Evolutionary conservation across 768 basidiomycete genomes (phyloP).

Genomic region (Rhodosporidiobolus odoratus): DNA sequence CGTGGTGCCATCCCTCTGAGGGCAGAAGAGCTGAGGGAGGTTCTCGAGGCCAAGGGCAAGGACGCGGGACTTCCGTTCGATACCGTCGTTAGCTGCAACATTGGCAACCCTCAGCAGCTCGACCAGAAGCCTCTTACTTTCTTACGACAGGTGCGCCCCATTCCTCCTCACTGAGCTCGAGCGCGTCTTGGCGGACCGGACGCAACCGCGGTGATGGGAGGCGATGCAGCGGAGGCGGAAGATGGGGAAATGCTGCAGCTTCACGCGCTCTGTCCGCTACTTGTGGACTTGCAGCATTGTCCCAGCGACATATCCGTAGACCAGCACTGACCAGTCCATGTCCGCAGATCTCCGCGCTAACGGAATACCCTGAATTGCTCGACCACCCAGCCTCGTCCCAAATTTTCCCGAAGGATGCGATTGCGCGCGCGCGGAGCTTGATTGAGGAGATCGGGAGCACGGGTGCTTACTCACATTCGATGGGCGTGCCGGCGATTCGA

Average conservation of each 20-base stretch:
- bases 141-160: conserved; percentile 66
- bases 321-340: not conserved
- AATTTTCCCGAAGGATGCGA: conserved; percentile 78
- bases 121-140: conserved; percentile 91
- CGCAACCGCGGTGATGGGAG: not conserved
- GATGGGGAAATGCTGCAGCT: not conserved
- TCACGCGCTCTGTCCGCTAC: not conserved
- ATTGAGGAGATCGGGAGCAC: conserved; percentile 78
- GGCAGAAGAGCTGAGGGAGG: conserved; percentile 72
- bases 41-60: conserved; percentile 55
- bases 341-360: conserved; percentile 75
- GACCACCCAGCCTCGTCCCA: conserved; percentile 60
- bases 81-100: conserved; percentile 87
- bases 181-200: not conserved
- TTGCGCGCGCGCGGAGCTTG: conserved; percentile 75
- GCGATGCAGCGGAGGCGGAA: not conserved
- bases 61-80: conserved; percentile 65
- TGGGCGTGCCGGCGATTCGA: conserved; percentile 83
- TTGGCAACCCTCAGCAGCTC: conserved; percentile 96
- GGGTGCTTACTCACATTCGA: conserved; percentile 92
- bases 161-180: not conserved
- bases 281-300: too few relatives aligned
- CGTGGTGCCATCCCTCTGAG: conserved; percentile 94
- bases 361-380: conserved; percentile 83
- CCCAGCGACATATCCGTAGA: too few relatives aligned